Conservation (phyloP, 768 basidiomycete species). For the Xerocomellus chrysenteron region DNA sequence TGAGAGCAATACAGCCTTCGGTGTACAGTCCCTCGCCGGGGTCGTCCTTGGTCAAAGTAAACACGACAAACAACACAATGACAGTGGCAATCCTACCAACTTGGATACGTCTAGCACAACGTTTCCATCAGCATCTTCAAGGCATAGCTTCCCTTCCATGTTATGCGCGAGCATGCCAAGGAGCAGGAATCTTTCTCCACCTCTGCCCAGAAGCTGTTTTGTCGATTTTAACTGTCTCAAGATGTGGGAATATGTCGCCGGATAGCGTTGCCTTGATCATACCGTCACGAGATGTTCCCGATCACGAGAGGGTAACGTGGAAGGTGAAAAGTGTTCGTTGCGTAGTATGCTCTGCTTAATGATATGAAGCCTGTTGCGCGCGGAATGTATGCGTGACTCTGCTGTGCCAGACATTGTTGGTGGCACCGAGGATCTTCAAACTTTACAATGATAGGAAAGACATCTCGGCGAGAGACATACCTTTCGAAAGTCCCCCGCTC, state of each 20-base stretch:
- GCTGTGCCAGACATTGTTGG: constrained; percentile 80
- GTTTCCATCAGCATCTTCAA: constrained; percentile 91
- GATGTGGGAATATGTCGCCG: constrained; percentile 16
- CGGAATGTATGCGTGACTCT: constrained; percentile 73
- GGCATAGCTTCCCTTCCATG: constrained; percentile 85
- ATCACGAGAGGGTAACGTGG: constrained; percentile 87
- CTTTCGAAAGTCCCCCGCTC: constrained; percentile 87
- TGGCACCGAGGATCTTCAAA: constrained; percentile 43
- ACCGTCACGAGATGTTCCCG: constrained; percentile 87
- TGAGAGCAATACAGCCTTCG: constrained; percentile 91
- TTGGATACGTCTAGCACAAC: constrained; percentile 88
- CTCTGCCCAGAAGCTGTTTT: constrained; percentile 90
- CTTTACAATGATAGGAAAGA: constrained; percentile 7
- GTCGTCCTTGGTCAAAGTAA: constrained; percentile 53
- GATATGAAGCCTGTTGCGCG: constrained; percentile 84
- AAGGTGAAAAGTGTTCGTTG: constrained; percentile 97
- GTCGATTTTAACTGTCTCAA: constrained; percentile 80
- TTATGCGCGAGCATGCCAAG: constrained; percentile 90
- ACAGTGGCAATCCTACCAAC: constrained; percentile 47
- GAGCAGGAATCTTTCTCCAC: constrained; percentile 86
- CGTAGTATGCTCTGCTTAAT: constrained; percentile 91
- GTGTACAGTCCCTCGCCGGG: constrained; percentile 96
- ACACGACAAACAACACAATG: constrained; percentile 1
- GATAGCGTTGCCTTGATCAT: constrained; percentile 27
- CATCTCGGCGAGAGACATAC: constrained; percentile 41